Conservation (phyloP, 176 grass and related monocot species). For the Zoysia japonica region DNA sequence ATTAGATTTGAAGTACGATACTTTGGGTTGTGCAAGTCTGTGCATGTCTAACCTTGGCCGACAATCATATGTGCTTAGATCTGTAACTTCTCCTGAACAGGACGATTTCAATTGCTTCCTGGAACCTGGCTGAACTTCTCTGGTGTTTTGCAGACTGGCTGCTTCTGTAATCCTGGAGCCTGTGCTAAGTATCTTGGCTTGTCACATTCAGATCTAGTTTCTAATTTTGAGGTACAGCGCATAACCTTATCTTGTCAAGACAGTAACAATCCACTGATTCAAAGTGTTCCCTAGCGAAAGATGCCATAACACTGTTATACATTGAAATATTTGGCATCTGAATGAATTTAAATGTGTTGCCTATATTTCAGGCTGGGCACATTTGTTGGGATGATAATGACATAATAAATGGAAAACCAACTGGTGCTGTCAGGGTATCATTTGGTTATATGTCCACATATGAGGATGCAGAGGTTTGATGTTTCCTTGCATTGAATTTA, state of each 20-base stretch:
- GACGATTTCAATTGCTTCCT: slow-evolving; percentile 2
- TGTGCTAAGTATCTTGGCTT: slow-evolving; percentile 92
- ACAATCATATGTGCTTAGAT: not conserved
- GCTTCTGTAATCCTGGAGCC: slow-evolving; percentile 97
- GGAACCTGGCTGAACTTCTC: slow-evolving; percentile 4
- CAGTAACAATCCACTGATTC: not conserved
- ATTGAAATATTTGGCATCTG: slow-evolving; percentile 13
- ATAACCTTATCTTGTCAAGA: slow-evolving; percentile 23
- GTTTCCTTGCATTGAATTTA: slow-evolving; percentile 13
- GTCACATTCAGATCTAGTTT: slow-evolving; percentile 81
- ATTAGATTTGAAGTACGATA: not conserved
- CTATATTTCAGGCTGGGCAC: slow-evolving; percentile 70
- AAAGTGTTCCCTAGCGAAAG: not conserved
- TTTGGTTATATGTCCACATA: slow-evolving; percentile 95
- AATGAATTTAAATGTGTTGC: slow-evolving; percentile 33
- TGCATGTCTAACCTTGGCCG: not conserved
- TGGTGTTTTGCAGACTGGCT: slow-evolving; percentile 73
- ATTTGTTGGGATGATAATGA: slow-evolving; percentile 99
- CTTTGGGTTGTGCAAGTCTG: not conserved
- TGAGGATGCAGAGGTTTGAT: slow-evolving; percentile 73
- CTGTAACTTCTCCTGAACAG: not conserved
- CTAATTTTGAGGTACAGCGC: slow-evolving; percentile 83
- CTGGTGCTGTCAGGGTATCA: slow-evolving; percentile 92
- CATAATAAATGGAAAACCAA: slow-evolving; percentile 89
- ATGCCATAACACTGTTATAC: slow-evolving; percentile 4